A percentile compares a stretch with the other conserved stretches of the same genome.
phyloP scores from a whole-genome alignment of 257 asterid genomes.

The Leptodermis oblonga region DNA sequence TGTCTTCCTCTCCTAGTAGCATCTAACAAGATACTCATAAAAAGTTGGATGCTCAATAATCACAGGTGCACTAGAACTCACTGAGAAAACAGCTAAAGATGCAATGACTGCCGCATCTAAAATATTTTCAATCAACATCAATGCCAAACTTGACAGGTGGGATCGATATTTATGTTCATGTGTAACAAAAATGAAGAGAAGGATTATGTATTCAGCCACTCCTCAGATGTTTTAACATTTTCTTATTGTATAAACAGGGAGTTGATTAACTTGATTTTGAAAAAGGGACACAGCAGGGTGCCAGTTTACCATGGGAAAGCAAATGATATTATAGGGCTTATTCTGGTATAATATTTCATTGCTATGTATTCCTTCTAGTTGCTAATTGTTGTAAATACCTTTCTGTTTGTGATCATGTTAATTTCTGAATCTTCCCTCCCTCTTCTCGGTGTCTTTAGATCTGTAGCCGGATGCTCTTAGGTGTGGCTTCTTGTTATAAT shows the following conservation, averaged over 20 bases:
- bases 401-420: no score
- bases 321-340: conserved; percentile 59
- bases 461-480: no score
- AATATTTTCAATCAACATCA: conserved; percentile 58
- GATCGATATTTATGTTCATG: background rate
- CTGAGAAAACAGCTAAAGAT: conserved; percentile 66
- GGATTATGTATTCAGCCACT: background rate
- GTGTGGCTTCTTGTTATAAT: no score
- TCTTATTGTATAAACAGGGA: conserved; percentile 31
- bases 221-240: background rate
- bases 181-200: background rate
- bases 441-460: no score
- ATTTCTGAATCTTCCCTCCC: no score
- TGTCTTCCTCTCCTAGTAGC: no score
- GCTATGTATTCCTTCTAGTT: background rate
- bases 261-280: conserved; percentile 55
- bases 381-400: no score
- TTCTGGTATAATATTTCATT: conserved; percentile 46
- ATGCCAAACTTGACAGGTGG: conserved; percentile 63
- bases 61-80: conserved; percentile 71
- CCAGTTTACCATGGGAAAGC: conserved; percentile 71
- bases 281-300: conserved; percentile 73
- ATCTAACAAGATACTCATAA: no score
- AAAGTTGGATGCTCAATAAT: no score
- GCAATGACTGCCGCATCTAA: conserved; percentile 66